Conservation (phyloP, 352 stramenopile genomes). For the Pythium volutum region DNA sequence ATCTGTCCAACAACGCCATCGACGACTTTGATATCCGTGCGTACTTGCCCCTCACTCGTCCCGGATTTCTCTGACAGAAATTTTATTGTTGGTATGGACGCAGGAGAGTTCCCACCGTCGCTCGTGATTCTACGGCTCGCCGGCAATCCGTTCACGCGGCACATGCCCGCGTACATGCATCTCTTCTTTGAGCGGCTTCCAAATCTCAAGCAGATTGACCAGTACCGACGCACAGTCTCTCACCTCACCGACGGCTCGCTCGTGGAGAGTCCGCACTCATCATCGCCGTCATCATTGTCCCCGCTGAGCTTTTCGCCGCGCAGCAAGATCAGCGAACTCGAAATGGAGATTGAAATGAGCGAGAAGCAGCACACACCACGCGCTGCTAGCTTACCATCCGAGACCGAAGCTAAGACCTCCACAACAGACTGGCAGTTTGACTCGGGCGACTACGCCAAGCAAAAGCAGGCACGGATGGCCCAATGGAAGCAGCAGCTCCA, state of each 20-base stretch:
- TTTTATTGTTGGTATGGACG: too few species aligned
- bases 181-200: slow-evolving; percentile 63
- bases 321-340: slow-evolving; percentile 34
- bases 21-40: slow-evolving; percentile 58
- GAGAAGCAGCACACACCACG: slow-evolving; percentile 7
- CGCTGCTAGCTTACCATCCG: not conserved
- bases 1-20: slow-evolving; percentile 75
- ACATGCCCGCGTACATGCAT: slow-evolving; percentile 55
- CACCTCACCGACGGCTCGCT: not conserved
- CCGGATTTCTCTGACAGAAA: too few species aligned
- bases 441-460: slow-evolving; percentile 39
- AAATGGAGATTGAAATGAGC: slow-evolving; percentile 35
- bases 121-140: slow-evolving; percentile 50
- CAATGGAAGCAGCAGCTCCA: slow-evolving; percentile 58
- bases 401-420: slow-evolving; percentile 14
- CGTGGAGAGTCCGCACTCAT: slow-evolving; percentile 3
- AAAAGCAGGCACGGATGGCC: slow-evolving; percentile 38
- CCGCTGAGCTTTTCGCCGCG: slow-evolving; percentile 23
- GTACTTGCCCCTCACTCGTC: not conserved
- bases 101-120: slow-evolving; percentile 50
- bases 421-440: slow-evolving; percentile 17
- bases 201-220: slow-evolving; percentile 55
- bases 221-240: slow-evolving; percentile 33
- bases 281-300: too few species aligned
- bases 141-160: slow-evolving; percentile 54